A percentile compares a stretch with the other conserved stretches of the same genome.
phyloP scores from a whole-genome alignment of 2,329 filamentous ascomycete species.

The Orbilia oligospora region DNA sequence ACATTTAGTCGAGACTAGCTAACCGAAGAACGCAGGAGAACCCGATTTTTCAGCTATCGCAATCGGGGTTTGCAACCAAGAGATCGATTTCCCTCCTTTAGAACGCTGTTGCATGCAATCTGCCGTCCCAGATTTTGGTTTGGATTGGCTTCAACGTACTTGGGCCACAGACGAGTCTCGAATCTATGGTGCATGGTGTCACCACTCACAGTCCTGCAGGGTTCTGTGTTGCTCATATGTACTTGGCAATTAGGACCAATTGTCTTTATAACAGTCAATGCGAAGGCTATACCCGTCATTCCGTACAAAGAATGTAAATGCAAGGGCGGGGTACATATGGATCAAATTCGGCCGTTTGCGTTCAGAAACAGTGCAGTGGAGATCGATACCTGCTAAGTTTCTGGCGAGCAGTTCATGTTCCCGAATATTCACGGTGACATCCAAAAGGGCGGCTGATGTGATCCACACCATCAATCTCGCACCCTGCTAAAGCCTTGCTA shows the following conservation, averaged over 20 bases:
- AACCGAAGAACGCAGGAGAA: slow-evolving; percentile 25
- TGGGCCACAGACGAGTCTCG: neutral
- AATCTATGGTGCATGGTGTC: neutral
- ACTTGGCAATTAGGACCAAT: too few relatives aligned
- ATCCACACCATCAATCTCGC: neutral
- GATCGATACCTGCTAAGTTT: neutral
- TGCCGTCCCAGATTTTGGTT: neutral
- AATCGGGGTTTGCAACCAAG: slow-evolving; percentile 1
- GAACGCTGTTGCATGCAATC: neutral
- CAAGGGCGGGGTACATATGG: neutral
- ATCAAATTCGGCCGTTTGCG: slow-evolving; percentile 9
- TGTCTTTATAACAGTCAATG: too few relatives aligned
- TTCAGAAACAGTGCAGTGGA: neutral
- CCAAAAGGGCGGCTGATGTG: slow-evolving; percentile 6
- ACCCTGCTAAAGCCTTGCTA: neutral
- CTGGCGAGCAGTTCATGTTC: slow-evolving; percentile 1
- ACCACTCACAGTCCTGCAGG: too few relatives aligned
- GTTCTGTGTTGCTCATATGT: too few relatives aligned
- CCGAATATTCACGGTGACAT: slow-evolving; percentile 5
- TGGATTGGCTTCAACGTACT: neutral
- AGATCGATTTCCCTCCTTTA: neutral
- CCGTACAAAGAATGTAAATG: too few relatives aligned
- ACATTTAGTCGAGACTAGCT: neutral
- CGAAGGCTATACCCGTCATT: too few relatives aligned
- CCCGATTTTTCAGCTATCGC: slow-evolving; percentile 17